Conservation (phyloP, 371 early-diverging fungal genomes). For the Circinella minor region DNA sequence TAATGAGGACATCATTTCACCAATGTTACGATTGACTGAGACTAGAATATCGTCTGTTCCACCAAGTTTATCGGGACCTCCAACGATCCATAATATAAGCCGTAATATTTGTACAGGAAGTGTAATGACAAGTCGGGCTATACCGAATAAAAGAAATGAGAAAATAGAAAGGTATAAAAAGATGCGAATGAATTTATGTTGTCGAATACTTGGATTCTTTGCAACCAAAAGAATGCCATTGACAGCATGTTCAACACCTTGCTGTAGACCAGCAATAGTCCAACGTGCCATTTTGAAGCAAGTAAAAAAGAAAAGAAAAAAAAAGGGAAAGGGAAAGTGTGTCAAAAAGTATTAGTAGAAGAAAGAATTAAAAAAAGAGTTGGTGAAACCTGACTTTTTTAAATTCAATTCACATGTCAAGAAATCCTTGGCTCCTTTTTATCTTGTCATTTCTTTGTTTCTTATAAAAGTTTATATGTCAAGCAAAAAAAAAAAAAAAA, state of each 20-base stretch:
- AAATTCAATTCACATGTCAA: conserved; percentile 3
- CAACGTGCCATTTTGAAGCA: conserved; percentile 23
- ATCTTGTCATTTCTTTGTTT: no score
- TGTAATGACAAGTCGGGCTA: conserved; percentile 31
- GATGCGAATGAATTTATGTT: conserved; percentile 52
- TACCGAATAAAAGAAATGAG: conserved; percentile 47
- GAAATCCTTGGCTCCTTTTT: background rate
- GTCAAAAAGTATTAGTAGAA: background rate
- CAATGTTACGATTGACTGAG: conserved; percentile 25
- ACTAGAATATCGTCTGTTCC: conserved; percentile 31
- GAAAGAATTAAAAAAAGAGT: no score
- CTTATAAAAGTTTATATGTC: no score
- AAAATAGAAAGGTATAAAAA: conserved; percentile 53
- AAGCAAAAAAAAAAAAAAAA: no score
- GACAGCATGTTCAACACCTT: conserved; percentile 54
- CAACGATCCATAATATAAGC: conserved; percentile 33
- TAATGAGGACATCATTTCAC: conserved; percentile 46
- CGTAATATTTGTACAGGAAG: conserved; percentile 41
- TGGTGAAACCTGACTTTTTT: conserved; percentile 1
- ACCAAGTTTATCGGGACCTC: conserved; percentile 23
- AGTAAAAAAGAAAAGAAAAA: background rate
- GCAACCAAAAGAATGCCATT: conserved; percentile 52
- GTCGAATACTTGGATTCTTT: conserved; percentile 55
- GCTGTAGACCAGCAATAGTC: conserved; percentile 40
- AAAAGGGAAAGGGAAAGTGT: no score